Conservation (phyloP, 2,329 filamentous ascomycete genomes). For the Cytospora piceae region DNA sequence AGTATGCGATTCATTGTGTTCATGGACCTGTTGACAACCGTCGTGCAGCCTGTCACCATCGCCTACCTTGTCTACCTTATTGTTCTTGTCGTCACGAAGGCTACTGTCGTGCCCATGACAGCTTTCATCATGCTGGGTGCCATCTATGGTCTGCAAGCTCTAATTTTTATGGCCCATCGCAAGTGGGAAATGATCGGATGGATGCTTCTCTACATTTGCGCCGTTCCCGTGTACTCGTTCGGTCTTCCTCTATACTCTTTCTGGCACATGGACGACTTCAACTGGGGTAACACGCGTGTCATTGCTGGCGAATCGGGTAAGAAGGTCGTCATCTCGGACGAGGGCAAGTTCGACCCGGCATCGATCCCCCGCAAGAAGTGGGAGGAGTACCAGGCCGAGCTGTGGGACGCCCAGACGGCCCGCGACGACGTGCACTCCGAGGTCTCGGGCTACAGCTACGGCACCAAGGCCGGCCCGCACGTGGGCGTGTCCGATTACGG, state of each 20-base stretch:
- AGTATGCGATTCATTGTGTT: conserved; percentile 99
- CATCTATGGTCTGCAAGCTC: conserved; percentile 95
- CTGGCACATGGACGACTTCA: conserved; percentile 99
- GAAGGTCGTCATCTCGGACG: conserved; percentile 91
- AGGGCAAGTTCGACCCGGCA: conserved; percentile 94
- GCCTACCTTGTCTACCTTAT: conserved; percentile 91
- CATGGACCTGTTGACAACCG: conserved; percentile 85
- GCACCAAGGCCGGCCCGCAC: conserved; percentile 69
- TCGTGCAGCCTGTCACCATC: conserved; percentile 89
- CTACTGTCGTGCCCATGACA: conserved; percentile 73
- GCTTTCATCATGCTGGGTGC: conserved; percentile 89
- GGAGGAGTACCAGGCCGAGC: conserved; percentile 98
- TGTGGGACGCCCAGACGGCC: conserved; percentile 93
- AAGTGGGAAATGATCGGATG: conserved; percentile 99
- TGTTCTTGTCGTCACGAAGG: conserved; percentile 66
- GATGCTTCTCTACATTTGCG: conserved; percentile 95
- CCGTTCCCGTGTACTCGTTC: conserved; percentile 89
- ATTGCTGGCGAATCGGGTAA: conserved; percentile 92
- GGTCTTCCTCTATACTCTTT: conserved; percentile 91
- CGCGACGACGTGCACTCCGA: conserved; percentile 83
- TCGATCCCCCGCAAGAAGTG: conserved; percentile 97
- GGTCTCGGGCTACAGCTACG: conserved; percentile 91
- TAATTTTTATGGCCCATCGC: conserved; percentile 94
- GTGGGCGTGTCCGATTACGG: conserved; percentile 70
- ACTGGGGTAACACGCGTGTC: conserved; percentile 98